Conservation (phyloP, 1,284 basidiomycete species). For the Neolentinus lepideus region DNA sequence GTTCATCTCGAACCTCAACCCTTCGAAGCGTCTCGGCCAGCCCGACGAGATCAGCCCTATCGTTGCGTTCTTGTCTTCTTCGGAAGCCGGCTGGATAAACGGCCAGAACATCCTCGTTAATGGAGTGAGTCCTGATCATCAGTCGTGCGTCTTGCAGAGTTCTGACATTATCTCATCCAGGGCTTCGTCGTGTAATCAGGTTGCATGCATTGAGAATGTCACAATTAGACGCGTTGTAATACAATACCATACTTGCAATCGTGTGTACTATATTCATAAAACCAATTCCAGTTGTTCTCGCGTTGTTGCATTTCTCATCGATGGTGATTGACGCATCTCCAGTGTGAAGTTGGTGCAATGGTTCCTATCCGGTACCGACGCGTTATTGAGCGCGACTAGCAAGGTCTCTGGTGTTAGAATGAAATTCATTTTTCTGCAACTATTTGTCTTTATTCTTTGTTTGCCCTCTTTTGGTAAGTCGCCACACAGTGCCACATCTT, state of each 20-base stretch:
- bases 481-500: no score
- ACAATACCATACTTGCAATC: neutral
- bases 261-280: neutral
- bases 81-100: slow-evolving; percentile 47
- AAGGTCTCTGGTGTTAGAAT: no score
- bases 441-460: no score
- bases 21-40: slow-evolving; percentile 37
- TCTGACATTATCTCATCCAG: neutral
- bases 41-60: slow-evolving; percentile 48
- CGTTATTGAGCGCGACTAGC: no score
- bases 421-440: no score
- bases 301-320: no score
- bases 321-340: no score
- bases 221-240: neutral
- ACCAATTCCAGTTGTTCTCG: no score
- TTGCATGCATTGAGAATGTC: neutral
- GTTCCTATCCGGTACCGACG: no score
- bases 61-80: slow-evolving; percentile 44
- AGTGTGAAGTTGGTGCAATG: no score
- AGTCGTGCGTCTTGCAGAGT: neutral
- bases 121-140: slow-evolving; percentile 30
- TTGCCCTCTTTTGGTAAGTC: no score
- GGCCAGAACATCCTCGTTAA: slow-evolving; percentile 49
- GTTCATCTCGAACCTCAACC: slow-evolving; percentile 35
- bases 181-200: neutral